Evolutionary conservation across 2,329 filamentous ascomycete genomes (phyloP), one percentile per base, ranked within the genome.

Genomic region (Trichothecium roseum): DNA sequence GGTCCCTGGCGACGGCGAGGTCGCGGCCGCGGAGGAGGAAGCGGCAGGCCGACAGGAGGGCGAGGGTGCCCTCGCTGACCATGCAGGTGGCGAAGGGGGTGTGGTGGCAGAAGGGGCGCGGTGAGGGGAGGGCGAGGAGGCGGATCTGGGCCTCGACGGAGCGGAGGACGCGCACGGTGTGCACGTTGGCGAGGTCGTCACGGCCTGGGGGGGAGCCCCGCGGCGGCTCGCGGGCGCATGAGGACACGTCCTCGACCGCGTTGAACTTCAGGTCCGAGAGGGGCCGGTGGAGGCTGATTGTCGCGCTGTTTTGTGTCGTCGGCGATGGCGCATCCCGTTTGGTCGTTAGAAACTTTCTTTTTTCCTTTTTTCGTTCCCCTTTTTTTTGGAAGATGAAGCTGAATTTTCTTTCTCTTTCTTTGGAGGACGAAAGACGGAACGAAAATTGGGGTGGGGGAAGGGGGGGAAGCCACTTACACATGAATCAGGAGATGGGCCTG

Each of bases 61-160:
- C 45, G 3, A 64, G 43, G 0, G 53, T 57, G 0, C 55, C 61
- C 14, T 55, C 53, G 28, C 51, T 59, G 10, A 61, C 40, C 58
- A 63, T 63, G 45, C 62, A 65, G 0, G 55, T 59, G 1, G 45
- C 47, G 28, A 64, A 64, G 0, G 62, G 62, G 0, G 50, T 56
- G 36, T 64, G 60, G 30, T 48, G 39, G n/a, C n/a, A n/a, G 28
- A 59, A 60, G 10, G 45, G 47, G 3, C 42, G 42, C 0, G 43
- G 45, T 0, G 62, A n/a, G n/a, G n/a, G 60, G 4, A 65, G 40
- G 1, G 60, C 48, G 10, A 64, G 32, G 0, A 64, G 52, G 2
- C 52, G 51, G 15, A 63, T 51, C 22, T 64, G 60, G 1, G 50
- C 54, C 29, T 64, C 54, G 3, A 57, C 52, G 0, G 62, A 47